Percentiles rank a stretch among this genome's conserved stretches.
Evolutionary conservation across 176 grass and related monocot species (phyloP).

Genomic region (Paspalum notatum): DNA sequence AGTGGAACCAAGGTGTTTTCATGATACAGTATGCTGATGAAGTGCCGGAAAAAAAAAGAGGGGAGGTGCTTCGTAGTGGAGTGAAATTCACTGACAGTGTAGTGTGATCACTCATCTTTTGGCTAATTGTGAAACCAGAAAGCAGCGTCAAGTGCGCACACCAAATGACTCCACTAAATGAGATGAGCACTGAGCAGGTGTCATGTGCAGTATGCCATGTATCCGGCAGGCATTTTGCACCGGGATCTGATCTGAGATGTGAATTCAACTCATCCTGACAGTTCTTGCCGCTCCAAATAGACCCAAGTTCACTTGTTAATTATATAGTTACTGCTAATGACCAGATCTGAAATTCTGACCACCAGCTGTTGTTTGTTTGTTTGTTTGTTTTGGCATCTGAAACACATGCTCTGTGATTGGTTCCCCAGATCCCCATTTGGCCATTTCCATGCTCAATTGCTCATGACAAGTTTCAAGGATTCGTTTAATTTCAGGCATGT

Average conservation of each 20-base stretch:
- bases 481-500: slow-evolving; percentile 35
- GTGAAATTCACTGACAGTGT: slow-evolving; percentile 39
- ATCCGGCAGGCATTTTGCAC: neutral
- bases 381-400: slow-evolving; percentile 36
- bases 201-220: neutral
- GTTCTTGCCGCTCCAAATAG: slow-evolving; percentile 19
- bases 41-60: no score
- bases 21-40: slow-evolving; percentile 36
- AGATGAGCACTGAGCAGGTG: neutral
- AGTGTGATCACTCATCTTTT: slow-evolving; percentile 2
- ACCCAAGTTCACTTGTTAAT: slow-evolving; percentile 14
- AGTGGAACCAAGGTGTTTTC: slow-evolving; percentile 32
- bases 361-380: neutral
- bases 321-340: neutral
- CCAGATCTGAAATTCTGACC: slow-evolving; percentile 18
- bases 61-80: slow-evolving; percentile 15
- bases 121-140: slow-evolving; percentile 3
- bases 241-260: slow-evolving; percentile 40
- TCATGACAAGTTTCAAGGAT: neutral
- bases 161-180: slow-evolving; percentile 26
- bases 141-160: slow-evolving; percentile 7
- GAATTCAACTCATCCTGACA: slow-evolving; percentile 2
- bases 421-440: slow-evolving; percentile 30
- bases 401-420: slow-evolving; percentile 22
- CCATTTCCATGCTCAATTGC: slow-evolving; percentile 29